phyloP scores from a whole-genome alignment of 78 protist genomes.

The Paratrimastix pyriformis region DNA sequence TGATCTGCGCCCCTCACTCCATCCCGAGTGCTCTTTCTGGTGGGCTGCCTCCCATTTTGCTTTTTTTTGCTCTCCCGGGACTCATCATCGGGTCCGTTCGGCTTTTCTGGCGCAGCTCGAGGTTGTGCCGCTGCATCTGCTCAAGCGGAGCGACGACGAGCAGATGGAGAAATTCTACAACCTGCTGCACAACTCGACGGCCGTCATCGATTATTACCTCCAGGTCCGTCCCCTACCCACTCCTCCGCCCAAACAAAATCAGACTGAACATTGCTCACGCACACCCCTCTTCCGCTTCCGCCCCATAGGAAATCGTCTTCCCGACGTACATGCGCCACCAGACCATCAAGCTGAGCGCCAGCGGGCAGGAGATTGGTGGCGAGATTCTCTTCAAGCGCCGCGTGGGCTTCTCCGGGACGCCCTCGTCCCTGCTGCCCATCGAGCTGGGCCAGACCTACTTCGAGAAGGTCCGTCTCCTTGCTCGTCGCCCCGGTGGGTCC shows the following conservation, averaged over 20 bases:
- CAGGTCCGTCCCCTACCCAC: neutral
- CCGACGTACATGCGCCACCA: slow-evolving; percentile 27
- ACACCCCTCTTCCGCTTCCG: no score
- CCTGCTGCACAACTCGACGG: slow-evolving; percentile 3
- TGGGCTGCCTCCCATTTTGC: no score
- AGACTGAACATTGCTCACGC: no score
- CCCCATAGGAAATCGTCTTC: slow-evolving; percentile 26
- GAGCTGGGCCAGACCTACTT: slow-evolving; percentile 42
- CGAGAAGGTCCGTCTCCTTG: no score
- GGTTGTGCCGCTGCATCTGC: slow-evolving; percentile 26
- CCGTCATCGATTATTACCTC: slow-evolving; percentile 24
- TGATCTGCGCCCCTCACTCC: no score
- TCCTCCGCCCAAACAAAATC: no score
- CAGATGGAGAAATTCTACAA: slow-evolving; percentile 14
- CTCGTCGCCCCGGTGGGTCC: no score
- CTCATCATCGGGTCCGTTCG: no score
- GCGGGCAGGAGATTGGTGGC: slow-evolving; percentile 40
- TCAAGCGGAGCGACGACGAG: slow-evolving; percentile 16
- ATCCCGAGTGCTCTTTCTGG: no score
- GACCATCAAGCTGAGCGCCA: slow-evolving; percentile 23
- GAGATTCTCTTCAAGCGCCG: slow-evolving; percentile 32
- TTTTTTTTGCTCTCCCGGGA: no score
- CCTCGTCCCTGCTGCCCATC: slow-evolving; percentile 35
- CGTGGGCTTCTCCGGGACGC: slow-evolving; percentile 48
- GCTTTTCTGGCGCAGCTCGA: neutral